Percentiles rank a stretch among this genome's conserved stretches.
phyloP scores from a whole-genome alignment of 208 protist genomes.

The Tritrichomonas foetus region DNA sequence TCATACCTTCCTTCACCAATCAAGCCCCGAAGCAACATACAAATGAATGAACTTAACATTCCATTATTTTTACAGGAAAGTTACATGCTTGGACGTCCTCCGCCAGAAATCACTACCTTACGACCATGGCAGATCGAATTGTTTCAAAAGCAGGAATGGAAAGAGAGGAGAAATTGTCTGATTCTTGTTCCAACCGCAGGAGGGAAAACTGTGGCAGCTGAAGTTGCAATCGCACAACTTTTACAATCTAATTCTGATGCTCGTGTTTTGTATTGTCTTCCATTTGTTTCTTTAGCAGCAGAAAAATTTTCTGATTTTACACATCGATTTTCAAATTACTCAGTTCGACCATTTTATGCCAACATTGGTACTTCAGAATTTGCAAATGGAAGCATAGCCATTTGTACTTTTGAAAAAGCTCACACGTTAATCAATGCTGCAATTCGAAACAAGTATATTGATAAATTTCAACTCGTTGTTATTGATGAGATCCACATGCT shows the following conservation, averaged over 20 bases:
- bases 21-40: background rate
- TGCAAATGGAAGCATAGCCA: background rate
- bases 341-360: background rate
- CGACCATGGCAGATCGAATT: background rate
- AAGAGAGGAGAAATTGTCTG: background rate
- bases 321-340: background rate
- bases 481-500: conserved; percentile 8
- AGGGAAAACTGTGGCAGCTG: background rate
- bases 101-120: background rate
- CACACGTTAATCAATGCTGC: background rate
- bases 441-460: background rate
- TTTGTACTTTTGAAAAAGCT: background rate
- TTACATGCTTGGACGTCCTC: background rate
- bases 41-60: background rate
- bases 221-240: background rate
- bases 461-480: background rate
- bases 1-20: no score
- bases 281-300: background rate
- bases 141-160: background rate
- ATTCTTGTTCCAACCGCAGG: background rate
- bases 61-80: background rate
- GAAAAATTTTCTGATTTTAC: background rate
- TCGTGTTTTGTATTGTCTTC: background rate
- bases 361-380: background rate
- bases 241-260: background rate